Percentiles rank a stretch among this genome's conserved stretches.
phyloP scores from a whole-genome alignment of 169 alveolate species.

The Sarcocystis neurona region DNA sequence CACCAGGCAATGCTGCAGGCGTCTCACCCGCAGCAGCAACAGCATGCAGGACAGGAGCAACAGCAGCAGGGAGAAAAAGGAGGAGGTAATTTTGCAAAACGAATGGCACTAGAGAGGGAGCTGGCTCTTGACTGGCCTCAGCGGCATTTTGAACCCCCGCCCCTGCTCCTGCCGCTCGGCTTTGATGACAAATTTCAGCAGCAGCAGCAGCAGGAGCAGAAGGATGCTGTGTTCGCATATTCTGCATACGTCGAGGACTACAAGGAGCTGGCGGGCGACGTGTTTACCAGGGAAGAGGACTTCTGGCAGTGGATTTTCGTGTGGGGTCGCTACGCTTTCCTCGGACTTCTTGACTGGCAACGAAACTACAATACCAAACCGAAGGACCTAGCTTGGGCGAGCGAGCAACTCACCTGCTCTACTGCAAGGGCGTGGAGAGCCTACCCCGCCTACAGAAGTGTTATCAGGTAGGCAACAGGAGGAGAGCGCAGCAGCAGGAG shows the following conservation, averaged over 20 bases:
- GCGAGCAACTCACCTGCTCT: constrained; percentile 55
- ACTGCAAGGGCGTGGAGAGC: constrained; percentile 65
- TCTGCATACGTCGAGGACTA: not conserved
- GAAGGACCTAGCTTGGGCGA: constrained; percentile 68
- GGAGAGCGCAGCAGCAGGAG: no score
- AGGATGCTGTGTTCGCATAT: not conserved
- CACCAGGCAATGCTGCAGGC: constrained; percentile 3
- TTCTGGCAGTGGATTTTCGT: constrained; percentile 71
- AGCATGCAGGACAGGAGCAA: no score
- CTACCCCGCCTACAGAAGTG: constrained; percentile 66
- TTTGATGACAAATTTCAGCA: constrained; percentile 7
- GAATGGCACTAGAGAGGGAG: not conserved
- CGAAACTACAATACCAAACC: constrained; percentile 75
- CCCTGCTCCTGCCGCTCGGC: constrained; percentile 25
- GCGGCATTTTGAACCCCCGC: constrained; percentile 26
- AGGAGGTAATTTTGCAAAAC: not conserved
- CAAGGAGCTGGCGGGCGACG: not conserved
- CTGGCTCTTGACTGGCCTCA: constrained; percentile 28
- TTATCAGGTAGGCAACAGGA: no score
- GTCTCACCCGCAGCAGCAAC: not conserved
- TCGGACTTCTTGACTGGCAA: constrained; percentile 74
- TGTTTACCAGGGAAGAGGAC: constrained; percentile 60
- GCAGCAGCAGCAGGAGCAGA: not conserved
- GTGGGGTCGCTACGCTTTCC: constrained; percentile 76
- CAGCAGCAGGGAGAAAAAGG: no score